Conservation (phyloP, 345 rosid species). For the Gossypium australe region DNA sequence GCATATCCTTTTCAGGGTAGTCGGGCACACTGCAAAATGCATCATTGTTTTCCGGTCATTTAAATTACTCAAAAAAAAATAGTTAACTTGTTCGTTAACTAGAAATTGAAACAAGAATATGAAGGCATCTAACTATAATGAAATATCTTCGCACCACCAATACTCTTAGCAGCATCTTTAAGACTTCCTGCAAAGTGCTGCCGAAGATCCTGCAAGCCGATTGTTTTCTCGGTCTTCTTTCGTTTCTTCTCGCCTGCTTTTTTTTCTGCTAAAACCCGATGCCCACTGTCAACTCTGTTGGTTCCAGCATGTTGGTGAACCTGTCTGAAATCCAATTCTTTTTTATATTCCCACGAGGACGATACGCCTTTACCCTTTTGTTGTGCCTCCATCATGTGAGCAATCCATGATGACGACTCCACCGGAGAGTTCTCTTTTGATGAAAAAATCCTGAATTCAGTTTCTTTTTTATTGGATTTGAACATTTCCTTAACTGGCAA, state of each 20-base stretch:
- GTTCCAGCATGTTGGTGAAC: slow-evolving; percentile 29
- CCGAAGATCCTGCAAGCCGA: slow-evolving; percentile 77
- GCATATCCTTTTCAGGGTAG: slow-evolving; percentile 95
- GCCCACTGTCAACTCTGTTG: slow-evolving; percentile 11
- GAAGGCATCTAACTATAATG: slow-evolving; percentile 14
- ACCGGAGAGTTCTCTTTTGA: slow-evolving; percentile 36
- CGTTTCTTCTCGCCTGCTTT: slow-evolving; percentile 57
- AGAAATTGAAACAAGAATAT: slow-evolving; percentile 2
- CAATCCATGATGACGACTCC: slow-evolving; percentile 52
- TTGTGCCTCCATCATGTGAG: slow-evolving; percentile 50
- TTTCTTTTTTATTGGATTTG: slow-evolving; percentile 12
- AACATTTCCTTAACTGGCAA: slow-evolving; percentile 29
- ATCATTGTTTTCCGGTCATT: not conserved
- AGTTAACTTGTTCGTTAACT: not conserved
- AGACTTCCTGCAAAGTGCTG: slow-evolving; percentile 95
- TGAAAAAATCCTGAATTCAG: slow-evolving; percentile 25
- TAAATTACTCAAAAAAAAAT: not conserved
- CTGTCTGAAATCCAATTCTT: slow-evolving; percentile 42
- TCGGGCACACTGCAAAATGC: slow-evolving; percentile 80
- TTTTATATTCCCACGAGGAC: slow-evolving; percentile 50
- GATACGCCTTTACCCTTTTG: slow-evolving; percentile 51
- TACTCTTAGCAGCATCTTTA: slow-evolving; percentile 91
- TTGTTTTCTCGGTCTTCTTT: slow-evolving; percentile 72
- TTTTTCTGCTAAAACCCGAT: slow-evolving; percentile 28
- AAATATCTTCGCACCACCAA: slow-evolving; percentile 67